Evolutionary conservation across 176 grass and related monocot species (phyloP).

Genomic region (Ensete ventricosum): DNA sequence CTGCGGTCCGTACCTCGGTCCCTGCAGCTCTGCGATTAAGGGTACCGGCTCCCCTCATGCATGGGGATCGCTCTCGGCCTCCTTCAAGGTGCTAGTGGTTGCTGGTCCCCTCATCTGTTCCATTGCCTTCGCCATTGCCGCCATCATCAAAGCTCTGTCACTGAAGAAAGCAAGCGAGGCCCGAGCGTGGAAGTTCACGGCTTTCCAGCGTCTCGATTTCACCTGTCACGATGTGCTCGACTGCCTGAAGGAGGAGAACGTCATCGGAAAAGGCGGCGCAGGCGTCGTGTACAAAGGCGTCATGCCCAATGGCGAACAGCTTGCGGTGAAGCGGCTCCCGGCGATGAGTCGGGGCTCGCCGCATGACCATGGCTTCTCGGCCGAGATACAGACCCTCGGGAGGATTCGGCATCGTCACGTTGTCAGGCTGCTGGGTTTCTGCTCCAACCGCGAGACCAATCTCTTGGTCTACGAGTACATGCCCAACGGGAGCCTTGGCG

Average conservation of each 20-base stretch:
- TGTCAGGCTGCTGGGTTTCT: conserved; percentile 73
- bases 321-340: conserved; percentile 75
- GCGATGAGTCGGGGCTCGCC: conserved; percentile 61
- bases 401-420: conserved; percentile 86
- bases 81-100: conserved; percentile 75
- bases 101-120: conserved; percentile 56
- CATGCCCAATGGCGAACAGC: conserved; percentile 76
- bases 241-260: conserved; percentile 82
- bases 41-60: conserved; percentile 9
- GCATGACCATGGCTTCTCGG: conserved; percentile 87
- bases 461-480: conserved; percentile 44
- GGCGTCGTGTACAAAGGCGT: conserved; percentile 87
- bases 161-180: conserved; percentile 68
- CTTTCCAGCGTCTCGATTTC: conserved; percentile 80
- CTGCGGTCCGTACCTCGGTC: conserved; percentile 58
- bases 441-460: conserved; percentile 76
- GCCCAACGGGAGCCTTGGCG: conserved; percentile 53
- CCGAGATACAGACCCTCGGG: conserved; percentile 89
- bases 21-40: conserved; percentile 26
- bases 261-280: conserved; percentile 87
- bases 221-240: conserved; percentile 60
- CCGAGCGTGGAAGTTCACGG: conserved; percentile 64
- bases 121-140: conserved; percentile 57
- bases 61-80: conserved; percentile 47
- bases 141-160: conserved; percentile 63